A percentile compares a stretch with the other conserved stretches of the same genome.
Conservation (phyloP, 164 flowering plant species). For the Berberis vulgaris region DNA sequence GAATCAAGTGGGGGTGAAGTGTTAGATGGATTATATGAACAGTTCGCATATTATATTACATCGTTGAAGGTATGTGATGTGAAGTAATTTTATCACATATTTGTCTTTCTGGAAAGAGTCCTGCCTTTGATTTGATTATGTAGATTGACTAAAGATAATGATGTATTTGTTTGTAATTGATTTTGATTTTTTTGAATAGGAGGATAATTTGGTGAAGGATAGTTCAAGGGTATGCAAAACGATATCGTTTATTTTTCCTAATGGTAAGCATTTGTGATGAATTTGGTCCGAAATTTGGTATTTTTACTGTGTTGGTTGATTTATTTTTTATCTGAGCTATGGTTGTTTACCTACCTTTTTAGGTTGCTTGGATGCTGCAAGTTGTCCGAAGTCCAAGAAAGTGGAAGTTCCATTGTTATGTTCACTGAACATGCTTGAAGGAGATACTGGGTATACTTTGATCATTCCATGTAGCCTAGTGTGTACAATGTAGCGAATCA, state of each 20-base stretch:
- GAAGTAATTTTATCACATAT: neutral
- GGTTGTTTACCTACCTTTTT: constrained; percentile 1
- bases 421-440: constrained; percentile 95
- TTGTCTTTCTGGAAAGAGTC: neutral
- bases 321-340: neutral
- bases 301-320: neutral
- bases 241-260: constrained; percentile 70
- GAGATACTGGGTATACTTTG: constrained; percentile 81
- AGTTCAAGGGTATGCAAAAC: constrained; percentile 44
- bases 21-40: constrained; percentile 70
- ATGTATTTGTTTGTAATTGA: neutral
- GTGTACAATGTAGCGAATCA: neutral
- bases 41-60: constrained; percentile 49
- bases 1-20: constrained; percentile 49
- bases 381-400: constrained; percentile 32
- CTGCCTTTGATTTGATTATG: neutral
- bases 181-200: constrained; percentile 32
- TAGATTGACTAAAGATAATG: neutral
- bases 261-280: constrained; percentile 30
- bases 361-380: constrained; percentile 24
- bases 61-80: constrained; percentile 40
- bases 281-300: neutral
- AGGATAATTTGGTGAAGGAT: constrained; percentile 23
- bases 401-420: constrained; percentile 59
- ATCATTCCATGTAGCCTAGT: neutral